A percentile compares a stretch with the other conserved stretches of the same genome.
Conservation (phyloP, 176 grass and related monocot species). For the Canna indica region DNA sequence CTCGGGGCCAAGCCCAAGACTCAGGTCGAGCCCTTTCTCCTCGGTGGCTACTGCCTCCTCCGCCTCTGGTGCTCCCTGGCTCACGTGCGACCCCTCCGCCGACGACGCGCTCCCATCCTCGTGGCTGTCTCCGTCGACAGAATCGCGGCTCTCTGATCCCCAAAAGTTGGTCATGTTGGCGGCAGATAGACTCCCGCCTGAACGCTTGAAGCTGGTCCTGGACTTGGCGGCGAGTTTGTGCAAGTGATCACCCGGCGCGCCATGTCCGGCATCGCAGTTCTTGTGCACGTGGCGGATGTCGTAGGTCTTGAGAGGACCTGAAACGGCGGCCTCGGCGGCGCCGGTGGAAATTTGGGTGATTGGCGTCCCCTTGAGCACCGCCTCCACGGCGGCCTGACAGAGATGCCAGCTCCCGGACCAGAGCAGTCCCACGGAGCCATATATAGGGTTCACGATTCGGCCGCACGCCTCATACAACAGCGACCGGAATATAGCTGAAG, state of each 20-base stretch:
- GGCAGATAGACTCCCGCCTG: background rate
- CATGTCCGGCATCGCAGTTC: background rate
- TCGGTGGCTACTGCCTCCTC: background rate
- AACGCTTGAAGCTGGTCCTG: background rate
- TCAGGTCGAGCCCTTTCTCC: background rate
- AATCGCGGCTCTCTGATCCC: background rate
- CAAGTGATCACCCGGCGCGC: background rate
- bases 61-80: slow-evolving; percentile 2
- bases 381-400: slow-evolving; percentile 1
- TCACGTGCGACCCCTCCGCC: slow-evolving; percentile 5
- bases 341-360: background rate
- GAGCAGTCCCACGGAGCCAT: slow-evolving; percentile 5
- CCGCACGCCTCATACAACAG: slow-evolving; percentile 7
- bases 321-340: background rate
- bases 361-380: background rate
- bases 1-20: background rate
- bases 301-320: background rate
- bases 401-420: slow-evolving; percentile 8
- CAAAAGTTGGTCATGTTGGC: too few species aligned
- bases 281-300: slow-evolving; percentile 1
- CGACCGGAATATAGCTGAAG: background rate
- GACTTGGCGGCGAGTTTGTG: background rate
- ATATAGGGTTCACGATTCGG: slow-evolving; percentile 9
- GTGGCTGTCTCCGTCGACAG: background rate
- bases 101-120: background rate